phyloP scores from a whole-genome alignment of 2,329 filamentous ascomycete species.

The Pseudogymnoascus sp. region DNA sequence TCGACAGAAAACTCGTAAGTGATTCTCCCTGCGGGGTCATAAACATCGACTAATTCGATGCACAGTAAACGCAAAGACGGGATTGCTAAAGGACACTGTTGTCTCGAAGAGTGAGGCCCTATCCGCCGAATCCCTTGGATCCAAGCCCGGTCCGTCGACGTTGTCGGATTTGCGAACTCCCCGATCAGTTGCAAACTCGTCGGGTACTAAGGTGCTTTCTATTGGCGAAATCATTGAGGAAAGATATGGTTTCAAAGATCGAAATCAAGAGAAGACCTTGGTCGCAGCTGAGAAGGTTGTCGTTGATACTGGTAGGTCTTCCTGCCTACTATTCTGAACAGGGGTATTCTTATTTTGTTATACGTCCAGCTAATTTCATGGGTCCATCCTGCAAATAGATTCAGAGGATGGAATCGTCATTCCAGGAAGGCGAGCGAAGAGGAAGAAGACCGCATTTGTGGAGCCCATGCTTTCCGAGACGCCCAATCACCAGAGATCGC shows the following conservation, averaged over 20 bases:
- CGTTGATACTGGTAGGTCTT: not conserved
- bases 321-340: not conserved
- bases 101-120: too few relatives aligned
- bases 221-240: not conserved
- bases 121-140: too few relatives aligned
- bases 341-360: not conserved
- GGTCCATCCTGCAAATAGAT: not conserved
- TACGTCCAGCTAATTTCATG: not conserved
- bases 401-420: not conserved
- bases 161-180: not conserved
- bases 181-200: not conserved
- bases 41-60: not conserved
- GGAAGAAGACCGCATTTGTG: not conserved
- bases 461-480: not conserved
- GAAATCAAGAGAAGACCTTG: not conserved
- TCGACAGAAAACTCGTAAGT: not conserved
- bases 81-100: not conserved
- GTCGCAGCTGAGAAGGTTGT: too few relatives aligned
- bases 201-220: not conserved
- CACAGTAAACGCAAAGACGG: not conserved
- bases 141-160: too few relatives aligned
- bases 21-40: not conserved
- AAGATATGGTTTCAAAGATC: not conserved
- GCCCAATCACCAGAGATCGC: not conserved
- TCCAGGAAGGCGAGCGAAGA: not conserved